Evolutionary conservation across 1,284 basidiomycete genomes (phyloP), one percentile per base, ranked within the genome.

Genomic region (Austropuccinia psidii): DNA sequence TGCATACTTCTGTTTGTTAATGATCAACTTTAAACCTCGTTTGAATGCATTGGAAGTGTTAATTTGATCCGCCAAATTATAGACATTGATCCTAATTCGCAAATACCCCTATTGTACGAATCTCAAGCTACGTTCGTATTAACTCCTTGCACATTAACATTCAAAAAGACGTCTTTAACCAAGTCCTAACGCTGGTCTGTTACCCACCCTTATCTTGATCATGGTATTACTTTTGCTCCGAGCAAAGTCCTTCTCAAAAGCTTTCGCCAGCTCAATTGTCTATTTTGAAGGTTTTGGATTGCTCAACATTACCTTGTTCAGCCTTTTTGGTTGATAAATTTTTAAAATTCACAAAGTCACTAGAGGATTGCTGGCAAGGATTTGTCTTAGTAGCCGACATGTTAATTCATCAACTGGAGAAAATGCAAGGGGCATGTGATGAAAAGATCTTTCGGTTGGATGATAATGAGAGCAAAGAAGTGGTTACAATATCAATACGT

Each of bases 111-210:
- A 15, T 31, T 65, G 11, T 65, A 65, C 31, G 7, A 65, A 1
- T 65, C 62, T 21, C 62, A 65, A 65, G 62, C 62, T 4, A 65
- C 62, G 62, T 65, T 29, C 47, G 62, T 41, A 19, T 35, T 24
- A 4, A 31, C 9, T 4, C 31, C 7, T n/a, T n/a, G n/a, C n/a
- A n/a, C n/a, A n/a, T n/a, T n/a, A 45, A 45, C 11, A 45, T 45
- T 45, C 41, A n/a, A n/a, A n/a, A n/a, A n/a, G n/a, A n/a, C n/a
- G n/a, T n/a, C n/a, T n/a, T n/a, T n/a, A n/a, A n/a, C n/a, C n/a
- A 45, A 45, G 41, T 11, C n/a, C 41, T 45, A n/a, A 45, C n/a
- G 41, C n/a, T 45, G 41, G 41, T 11, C n/a, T 11, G n/a, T 11
- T n/a, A 11, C 11, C 41, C n/a, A 45, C 11, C n/a, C 11, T 45